A percentile compares a stretch with the other conserved stretches of the same genome.
These are phyloP conservation scores for Puccinia novopanici DNA, from an alignment of 1,284 basidiomycete species.

Conservation along the genomic window DNA sequence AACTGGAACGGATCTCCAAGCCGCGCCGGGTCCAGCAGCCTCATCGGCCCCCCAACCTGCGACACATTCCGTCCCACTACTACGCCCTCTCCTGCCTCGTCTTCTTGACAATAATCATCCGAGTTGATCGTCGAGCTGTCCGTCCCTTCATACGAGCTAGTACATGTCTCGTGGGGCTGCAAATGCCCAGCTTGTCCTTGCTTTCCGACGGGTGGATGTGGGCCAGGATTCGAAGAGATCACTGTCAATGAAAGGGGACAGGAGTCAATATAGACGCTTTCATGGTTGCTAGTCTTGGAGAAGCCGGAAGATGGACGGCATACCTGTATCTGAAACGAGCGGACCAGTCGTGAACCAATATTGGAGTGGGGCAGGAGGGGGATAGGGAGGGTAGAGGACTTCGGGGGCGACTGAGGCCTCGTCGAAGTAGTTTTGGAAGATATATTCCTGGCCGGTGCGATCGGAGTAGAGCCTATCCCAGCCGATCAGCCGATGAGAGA, in stretches of 20 bases:
- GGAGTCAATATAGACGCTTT: neutral
- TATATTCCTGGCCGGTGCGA: conserved; percentile 27
- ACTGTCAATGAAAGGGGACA: neutral
- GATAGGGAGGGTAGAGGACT: neutral
- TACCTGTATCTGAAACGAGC: neutral
- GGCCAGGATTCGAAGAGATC: neutral
- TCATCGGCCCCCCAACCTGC: neutral
- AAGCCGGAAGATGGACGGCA: neutral
- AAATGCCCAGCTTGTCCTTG: neutral
- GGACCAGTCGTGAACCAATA: neutral
- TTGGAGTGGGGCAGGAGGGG: neutral
- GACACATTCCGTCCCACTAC: neutral
- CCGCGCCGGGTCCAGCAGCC: too few relatives aligned
- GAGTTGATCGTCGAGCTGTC: conserved; percentile 7
- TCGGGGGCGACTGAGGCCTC: conserved; percentile 18
- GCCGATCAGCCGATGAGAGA: conserved; percentile 27
- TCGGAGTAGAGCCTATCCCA: conserved; percentile 23
- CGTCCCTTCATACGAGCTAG: neutral
- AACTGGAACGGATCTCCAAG: too few relatives aligned
- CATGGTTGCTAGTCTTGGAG: neutral
- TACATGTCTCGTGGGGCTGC: neutral
- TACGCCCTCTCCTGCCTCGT: neutral
- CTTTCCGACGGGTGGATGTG: neutral
- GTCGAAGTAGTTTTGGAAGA: conserved; percentile 39
- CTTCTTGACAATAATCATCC: neutral